phyloP scores from a whole-genome alignment of 2,329 filamentous ascomycete genomes.

The Aspergillus carbonarius region DNA sequence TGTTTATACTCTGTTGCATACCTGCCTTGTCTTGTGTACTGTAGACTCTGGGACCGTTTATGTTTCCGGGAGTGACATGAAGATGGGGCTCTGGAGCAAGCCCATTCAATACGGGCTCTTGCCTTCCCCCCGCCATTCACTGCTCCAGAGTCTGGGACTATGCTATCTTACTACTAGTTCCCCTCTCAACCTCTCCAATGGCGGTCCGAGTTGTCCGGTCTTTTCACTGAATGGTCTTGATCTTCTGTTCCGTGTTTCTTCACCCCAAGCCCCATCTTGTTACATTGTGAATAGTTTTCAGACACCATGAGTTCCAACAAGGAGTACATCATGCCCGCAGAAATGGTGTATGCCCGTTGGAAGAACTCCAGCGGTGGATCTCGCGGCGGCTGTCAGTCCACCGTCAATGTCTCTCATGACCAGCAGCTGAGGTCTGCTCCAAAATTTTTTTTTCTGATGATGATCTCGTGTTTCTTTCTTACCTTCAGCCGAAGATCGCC shows the following conservation, averaged over 20 bases:
- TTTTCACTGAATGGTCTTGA: background rate
- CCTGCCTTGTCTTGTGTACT: background rate
- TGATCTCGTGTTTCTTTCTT: background rate
- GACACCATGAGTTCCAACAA: conserved; percentile 13
- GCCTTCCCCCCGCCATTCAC: background rate
- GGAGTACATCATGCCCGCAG: conserved; percentile 18
- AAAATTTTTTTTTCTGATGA: background rate
- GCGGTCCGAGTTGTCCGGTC: background rate
- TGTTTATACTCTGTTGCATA: background rate
- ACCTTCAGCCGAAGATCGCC: background rate
- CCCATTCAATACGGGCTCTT: background rate
- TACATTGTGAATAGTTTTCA: background rate
- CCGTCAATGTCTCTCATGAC: conserved; percentile 21
- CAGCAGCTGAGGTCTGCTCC: conserved; percentile 22
- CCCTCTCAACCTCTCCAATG: background rate
- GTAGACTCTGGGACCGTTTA: background rate
- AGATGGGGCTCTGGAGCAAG: background rate
- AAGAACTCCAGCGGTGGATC: conserved; percentile 6
- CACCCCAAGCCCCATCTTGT: background rate
- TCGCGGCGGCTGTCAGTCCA: conserved; percentile 22
- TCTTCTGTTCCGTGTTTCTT: background rate
- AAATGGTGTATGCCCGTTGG: conserved; percentile 21
- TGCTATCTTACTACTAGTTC: background rate
- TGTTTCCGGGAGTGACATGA: background rate
- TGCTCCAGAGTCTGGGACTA: background rate